phyloP scores from a whole-genome alignment of 371 early-diverging fungal genomes.

The Parasitella parasitica region DNA sequence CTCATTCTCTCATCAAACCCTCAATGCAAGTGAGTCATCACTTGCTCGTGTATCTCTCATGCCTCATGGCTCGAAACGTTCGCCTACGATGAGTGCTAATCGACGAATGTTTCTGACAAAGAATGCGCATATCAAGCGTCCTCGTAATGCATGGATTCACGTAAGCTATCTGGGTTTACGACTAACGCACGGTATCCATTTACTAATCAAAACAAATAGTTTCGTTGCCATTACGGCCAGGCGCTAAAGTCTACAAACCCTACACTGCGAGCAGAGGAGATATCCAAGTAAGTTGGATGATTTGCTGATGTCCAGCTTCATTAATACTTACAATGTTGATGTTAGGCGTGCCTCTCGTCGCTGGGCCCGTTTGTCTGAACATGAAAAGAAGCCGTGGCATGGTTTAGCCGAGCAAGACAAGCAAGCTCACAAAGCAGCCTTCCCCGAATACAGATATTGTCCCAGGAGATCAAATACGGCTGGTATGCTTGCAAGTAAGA shows the following conservation, averaged over 20 bases:
- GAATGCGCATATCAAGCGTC: slow-evolving; percentile 38
- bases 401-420: slow-evolving; percentile 47
- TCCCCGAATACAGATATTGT: slow-evolving; percentile 48
- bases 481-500: background rate
- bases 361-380: slow-evolving; percentile 42
- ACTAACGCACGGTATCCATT: background rate
- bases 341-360: slow-evolving; percentile 45
- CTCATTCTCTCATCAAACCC: background rate
- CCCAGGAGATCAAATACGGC: slow-evolving; percentile 18
- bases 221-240: slow-evolving; percentile 37
- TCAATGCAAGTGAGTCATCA: background rate
- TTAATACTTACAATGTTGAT: background rate
- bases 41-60: background rate
- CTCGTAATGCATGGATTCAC: slow-evolving; percentile 42
- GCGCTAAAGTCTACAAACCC: slow-evolving; percentile 33
- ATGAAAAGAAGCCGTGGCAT: slow-evolving; percentile 52
- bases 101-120: slow-evolving; percentile 31
- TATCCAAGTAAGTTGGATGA: slow-evolving; percentile 31
- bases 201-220: slow-evolving; percentile 6
- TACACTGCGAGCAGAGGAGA: slow-evolving; percentile 36
- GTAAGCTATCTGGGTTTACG: slow-evolving; percentile 8
- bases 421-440: slow-evolving; percentile 47
- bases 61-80: background rate
- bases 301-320: background rate
- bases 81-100: slow-evolving; percentile 1